Base-by-base conservation (phyloP, 164 flowering plant genomes). In the Vitis rotundifolia region DNA sequence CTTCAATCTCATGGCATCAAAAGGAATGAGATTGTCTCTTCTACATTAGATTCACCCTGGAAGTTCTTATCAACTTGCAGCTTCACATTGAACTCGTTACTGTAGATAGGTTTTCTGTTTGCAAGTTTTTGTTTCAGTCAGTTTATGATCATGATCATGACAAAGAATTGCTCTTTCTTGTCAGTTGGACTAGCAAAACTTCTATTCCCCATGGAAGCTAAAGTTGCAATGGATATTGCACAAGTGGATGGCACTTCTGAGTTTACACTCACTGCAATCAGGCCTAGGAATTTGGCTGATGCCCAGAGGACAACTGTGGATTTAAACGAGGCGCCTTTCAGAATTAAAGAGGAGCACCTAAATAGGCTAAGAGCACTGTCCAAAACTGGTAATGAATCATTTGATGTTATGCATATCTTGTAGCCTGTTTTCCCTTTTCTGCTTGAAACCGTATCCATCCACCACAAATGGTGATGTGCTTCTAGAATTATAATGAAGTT, bases 211-310 rank as follows among this genome's bases (percentile, higher is more conserved):
- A 75, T 74, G 83, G 96, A 94, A 82, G 98, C 98, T 68, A 78
- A 84, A 75, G 91, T 91, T 68, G 93, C 85, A 59, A 94, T 90
- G 96, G 97, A 89, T 61, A 87, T 91, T 75, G 90, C 95, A 53
- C 88, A 91, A 64, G 90, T 91, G 53, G 94, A 86, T 63, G 88
- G 86, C 31, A 91, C 97, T 59, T 73, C 74, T 57, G 93, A 88
- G 68, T 82, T 90, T 68, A 78, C 80, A 29, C 53, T 83, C 28
- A 72, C 60, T 62, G 63, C 51, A 67, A 71, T 70, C 58, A 71
- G 57, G 51, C 76, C 73, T 29, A 69, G 70, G 57, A 75, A 63
- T 63, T 51, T 54, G 47, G 70, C 57, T 66, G 78, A 73, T 29
- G 71, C 88, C 31, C 84, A 74, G 67, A 80, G 83, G 69, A 78